Evolutionary conservation across 2,329 filamentous ascomycete species (phyloP).

Genomic region (Diaporthe citriasiana): DNA sequence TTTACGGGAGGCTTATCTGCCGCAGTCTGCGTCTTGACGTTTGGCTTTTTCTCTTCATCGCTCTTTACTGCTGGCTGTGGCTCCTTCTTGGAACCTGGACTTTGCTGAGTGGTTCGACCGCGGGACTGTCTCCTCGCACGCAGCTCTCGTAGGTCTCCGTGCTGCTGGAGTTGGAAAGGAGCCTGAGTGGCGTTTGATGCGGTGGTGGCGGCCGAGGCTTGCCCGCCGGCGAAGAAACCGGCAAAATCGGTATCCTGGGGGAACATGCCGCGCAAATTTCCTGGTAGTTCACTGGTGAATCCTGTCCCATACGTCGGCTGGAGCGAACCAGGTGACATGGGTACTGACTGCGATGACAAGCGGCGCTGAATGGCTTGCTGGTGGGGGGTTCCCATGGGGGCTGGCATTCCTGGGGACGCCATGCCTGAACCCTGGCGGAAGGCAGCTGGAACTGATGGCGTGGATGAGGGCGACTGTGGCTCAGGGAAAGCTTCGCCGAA

Average conservation of each 20-base stretch:
- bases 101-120: background rate
- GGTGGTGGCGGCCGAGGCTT: background rate
- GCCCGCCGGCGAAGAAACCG: background rate
- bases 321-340: conserved; percentile 1
- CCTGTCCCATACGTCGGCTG: conserved; percentile 15
- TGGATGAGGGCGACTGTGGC: conserved; percentile 5
- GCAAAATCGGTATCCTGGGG: conserved; percentile 25
- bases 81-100: background rate
- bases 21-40: background rate
- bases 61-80: background rate
- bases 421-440: conserved; percentile 4
- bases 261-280: conserved; percentile 34
- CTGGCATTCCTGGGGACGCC: conserved; percentile 25
- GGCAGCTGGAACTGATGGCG: background rate
- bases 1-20: background rate
- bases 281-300: conserved; percentile 32
- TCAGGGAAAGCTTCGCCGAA: conserved; percentile 29
- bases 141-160: background rate
- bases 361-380: conserved; percentile 24
- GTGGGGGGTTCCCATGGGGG: conserved; percentile 4
- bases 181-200: background rate
- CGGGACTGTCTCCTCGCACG: conserved; percentile 20
- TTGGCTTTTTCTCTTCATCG: background rate
- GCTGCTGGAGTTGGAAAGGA: conserved; percentile 24
- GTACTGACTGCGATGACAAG: background rate